These are phyloP conservation scores for Vigna reflexopilosa DNA, from an alignment of 306 rosid species.

Conservation along the genomic window DNA sequence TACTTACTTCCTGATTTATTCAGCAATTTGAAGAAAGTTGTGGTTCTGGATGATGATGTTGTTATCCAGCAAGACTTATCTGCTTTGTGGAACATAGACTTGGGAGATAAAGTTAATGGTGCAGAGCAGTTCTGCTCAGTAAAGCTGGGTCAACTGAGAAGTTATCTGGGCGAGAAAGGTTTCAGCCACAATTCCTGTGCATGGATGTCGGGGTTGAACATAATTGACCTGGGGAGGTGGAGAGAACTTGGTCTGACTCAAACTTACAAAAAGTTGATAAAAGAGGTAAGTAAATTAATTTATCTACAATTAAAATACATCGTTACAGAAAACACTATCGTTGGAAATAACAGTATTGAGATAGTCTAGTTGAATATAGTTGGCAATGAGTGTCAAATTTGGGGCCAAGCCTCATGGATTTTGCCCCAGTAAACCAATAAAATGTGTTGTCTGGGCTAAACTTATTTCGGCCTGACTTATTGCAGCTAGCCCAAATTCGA, in stretches of 20 bases:
- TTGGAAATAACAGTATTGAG: conserved; percentile 16
- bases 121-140: conserved; percentile 79
- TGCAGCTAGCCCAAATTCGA: background rate
- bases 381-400: background rate
- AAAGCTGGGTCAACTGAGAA: conserved; percentile 72
- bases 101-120: conserved; percentile 91
- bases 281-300: conserved; percentile 64
- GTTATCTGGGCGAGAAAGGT: conserved; percentile 65
- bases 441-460: background rate
- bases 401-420: conserved; percentile 12
- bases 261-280: conserved; percentile 63
- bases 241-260: conserved; percentile 83
- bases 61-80: conserved; percentile 91
- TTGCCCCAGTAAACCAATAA: conserved; percentile 10
- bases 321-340: conserved; percentile 34
- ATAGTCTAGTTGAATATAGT: conserved; percentile 16
- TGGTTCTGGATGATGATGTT: conserved; percentile 91
- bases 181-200: conserved; percentile 62
- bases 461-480: background rate
- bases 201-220: conserved; percentile 97
- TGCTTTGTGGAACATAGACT: conserved; percentile 75
- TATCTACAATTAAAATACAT: conserved; percentile 24
- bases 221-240: conserved; percentile 89
- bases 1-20: conserved; percentile 87
- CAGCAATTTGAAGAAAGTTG: conserved; percentile 73